Evolutionary conservation across 176 grass and related monocot species (phyloP), one percentile per base, ranked within the genome.

Genomic region (Ensete glaucum): DNA sequence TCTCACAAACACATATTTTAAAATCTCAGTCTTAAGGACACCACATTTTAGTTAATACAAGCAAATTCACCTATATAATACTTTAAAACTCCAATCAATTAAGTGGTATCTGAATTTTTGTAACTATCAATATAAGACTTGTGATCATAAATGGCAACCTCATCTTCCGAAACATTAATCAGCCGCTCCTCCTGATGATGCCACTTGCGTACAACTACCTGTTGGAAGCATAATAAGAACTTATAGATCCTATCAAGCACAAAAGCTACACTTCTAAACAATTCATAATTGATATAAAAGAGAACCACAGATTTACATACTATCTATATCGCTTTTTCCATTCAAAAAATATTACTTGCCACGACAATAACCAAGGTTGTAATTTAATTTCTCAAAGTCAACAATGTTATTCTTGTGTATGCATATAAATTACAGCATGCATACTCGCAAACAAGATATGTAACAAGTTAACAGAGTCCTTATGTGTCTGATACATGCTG

Each of bases 151-250:
- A 70, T 70, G 19, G 9, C 29, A 58, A 96, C 89, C 93, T 96
- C 93, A 53, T 92, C 89, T 90, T 92, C 93, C 25, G 83, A 77
- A 67, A 96, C 27, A 86, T 58, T 88, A 49, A 86, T 81, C 81
- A 96, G 64, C 54, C 81, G 78, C 63, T 96, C 89, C 15, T 96
- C 85, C 75, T 85, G 76, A 2, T 72, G 79, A 79, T 92, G 70
- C 93, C 93, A 96, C 79, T 80, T 96, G 59, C 83, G 83, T 77
- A 92, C 83, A 72, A 96, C 75, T 49, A 88, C 87, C 93, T 96
- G 77, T 12, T 67, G 43, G 80, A 69, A 69, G 9, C 48, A 71
- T 53, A 72, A 1, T 7, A 8, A 75, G 52, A 76, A 59, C 52
- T 53, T 16, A 16, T 72, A 77, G 83, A 52, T n/a, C 25, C 9